These are phyloP conservation scores for Wallacemonas collosoma DNA, from an alignment of 208 protist species.

Conservation along the genomic window DNA sequence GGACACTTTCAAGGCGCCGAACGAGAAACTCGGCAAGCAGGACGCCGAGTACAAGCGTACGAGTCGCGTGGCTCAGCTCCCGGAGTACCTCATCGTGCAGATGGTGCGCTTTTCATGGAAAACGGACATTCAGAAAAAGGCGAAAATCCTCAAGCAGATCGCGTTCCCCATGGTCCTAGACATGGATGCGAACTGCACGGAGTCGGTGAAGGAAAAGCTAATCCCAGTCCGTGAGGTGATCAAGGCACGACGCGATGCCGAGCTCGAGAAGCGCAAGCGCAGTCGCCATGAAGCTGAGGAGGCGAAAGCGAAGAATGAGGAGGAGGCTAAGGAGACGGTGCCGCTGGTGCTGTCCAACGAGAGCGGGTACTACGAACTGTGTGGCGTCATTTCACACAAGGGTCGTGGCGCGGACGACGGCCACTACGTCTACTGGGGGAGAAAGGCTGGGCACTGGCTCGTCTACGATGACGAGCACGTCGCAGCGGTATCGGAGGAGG, in stretches of 20 bases:
- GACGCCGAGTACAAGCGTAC: slow-evolving; percentile 54
- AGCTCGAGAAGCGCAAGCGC: slow-evolving; percentile 49
- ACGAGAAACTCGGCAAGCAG: slow-evolving; percentile 40
- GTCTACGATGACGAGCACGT: slow-evolving; percentile 79
- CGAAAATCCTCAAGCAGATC: slow-evolving; percentile 88
- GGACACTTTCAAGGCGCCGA: slow-evolving; percentile 52
- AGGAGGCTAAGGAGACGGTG: slow-evolving; percentile 18
- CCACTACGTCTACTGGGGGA: slow-evolving; percentile 94
- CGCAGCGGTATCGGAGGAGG: slow-evolving; percentile 69
- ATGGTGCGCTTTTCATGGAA: slow-evolving; percentile 92
- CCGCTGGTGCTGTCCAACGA: slow-evolving; percentile 39
- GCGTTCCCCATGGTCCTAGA: slow-evolving; percentile 82
- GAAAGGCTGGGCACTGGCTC: slow-evolving; percentile 62
- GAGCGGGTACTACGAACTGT: slow-evolving; percentile 90
- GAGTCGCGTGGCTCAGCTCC: slow-evolving; percentile 57
- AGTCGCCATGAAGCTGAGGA: slow-evolving; percentile 22
- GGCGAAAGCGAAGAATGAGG: slow-evolving; percentile 14
- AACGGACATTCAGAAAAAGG: slow-evolving; percentile 76
- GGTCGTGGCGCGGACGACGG: slow-evolving; percentile 86
- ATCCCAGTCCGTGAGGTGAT: slow-evolving; percentile 44
- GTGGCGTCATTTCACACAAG: slow-evolving; percentile 91
- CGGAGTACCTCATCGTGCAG: slow-evolving; percentile 88
- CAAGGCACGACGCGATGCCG: slow-evolving; percentile 54
- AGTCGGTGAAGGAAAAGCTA: slow-evolving; percentile 48
- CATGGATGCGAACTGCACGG: slow-evolving; percentile 47